These are phyloP conservation scores for Ceratocystis harringtonii DNA, from an alignment of 2,329 filamentous ascomycete species.

Conservation along the genomic window DNA sequence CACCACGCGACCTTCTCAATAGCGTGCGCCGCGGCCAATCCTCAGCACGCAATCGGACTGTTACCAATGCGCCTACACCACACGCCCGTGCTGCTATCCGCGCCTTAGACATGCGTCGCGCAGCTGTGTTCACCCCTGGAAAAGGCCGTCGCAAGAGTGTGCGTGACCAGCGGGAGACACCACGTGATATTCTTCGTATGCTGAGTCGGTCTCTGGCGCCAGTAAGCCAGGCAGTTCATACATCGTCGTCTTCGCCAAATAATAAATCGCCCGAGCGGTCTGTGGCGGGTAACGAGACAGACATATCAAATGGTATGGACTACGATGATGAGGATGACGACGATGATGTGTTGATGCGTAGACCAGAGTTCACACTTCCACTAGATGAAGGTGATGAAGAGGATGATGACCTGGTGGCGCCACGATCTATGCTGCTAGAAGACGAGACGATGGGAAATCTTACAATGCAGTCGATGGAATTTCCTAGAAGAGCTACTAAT, in stretches of 20 bases:
- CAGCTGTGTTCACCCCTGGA: conserved; percentile 45
- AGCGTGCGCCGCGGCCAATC: conserved; percentile 30
- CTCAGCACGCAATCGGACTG: conserved; percentile 6
- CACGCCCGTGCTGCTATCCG: conserved; percentile 46
- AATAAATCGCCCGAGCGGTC: conserved; percentile 20
- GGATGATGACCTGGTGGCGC: conserved; percentile 37
- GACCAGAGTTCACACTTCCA: conserved; percentile 41
- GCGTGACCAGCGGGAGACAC: conserved; percentile 41
- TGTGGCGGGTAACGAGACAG: conserved; percentile 19
- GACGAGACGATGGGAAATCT: conserved; percentile 39
- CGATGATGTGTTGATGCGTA: conserved; percentile 34
- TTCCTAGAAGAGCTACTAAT: conserved; percentile 37
- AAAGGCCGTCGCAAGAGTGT: conserved; percentile 42
- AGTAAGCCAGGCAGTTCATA: conserved; percentile 29
- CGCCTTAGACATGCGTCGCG: conserved; percentile 43
- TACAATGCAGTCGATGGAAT: conserved; percentile 44
- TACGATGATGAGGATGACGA: conserved; percentile 31
- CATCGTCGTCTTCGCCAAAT: conserved; percentile 31
- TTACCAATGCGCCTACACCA: conserved; percentile 35
- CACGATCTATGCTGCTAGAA: conserved; percentile 39
- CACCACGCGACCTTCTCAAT: conserved; percentile 26
- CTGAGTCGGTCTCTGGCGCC: conserved; percentile 41
- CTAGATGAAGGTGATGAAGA: conserved; percentile 34
- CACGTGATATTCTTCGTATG: conserved; percentile 37
- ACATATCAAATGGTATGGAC: conserved; percentile 17